Conservation (phyloP, 2,329 filamentous ascomycete species). For the Trichoderma harzianum region DNA sequence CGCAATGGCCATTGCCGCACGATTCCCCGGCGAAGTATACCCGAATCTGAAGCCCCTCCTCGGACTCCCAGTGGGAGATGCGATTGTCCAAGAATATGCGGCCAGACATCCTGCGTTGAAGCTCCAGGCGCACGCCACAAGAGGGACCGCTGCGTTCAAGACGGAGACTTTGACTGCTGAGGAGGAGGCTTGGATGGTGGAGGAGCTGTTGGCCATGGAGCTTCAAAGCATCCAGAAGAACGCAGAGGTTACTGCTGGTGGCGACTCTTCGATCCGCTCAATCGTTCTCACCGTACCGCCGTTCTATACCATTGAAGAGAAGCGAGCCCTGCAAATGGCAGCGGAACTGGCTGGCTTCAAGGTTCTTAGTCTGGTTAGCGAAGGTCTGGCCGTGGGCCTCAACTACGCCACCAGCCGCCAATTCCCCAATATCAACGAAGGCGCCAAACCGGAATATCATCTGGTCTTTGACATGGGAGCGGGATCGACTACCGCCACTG, state of each 20-base stretch:
- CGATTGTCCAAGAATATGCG: slow-evolving; percentile 66
- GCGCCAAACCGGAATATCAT: slow-evolving; percentile 84
- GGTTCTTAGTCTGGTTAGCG: slow-evolving; percentile 79
- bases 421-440: slow-evolving; percentile 80
- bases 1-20: slow-evolving; percentile 78
- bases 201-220: slow-evolving; percentile 95
- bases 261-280: slow-evolving; percentile 70
- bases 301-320: slow-evolving; percentile 89
- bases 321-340: slow-evolving; percentile 77
- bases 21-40: slow-evolving; percentile 92
- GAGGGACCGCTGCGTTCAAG: slow-evolving; percentile 76
- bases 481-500: slow-evolving; percentile 84
- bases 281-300: slow-evolving; percentile 85
- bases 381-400: slow-evolving; percentile 86
- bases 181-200: slow-evolving; percentile 71
- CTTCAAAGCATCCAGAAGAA: slow-evolving; percentile 88
- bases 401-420: slow-evolving; percentile 92
- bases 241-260: slow-evolving; percentile 77
- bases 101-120: slow-evolving; percentile 75
- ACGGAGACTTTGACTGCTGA: slow-evolving; percentile 63
- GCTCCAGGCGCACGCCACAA: slow-evolving; percentile 55
- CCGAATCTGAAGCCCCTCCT: slow-evolving; percentile 88
- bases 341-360: slow-evolving; percentile 85
- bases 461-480: slow-evolving; percentile 98
- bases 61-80: slow-evolving; percentile 63